Base-by-base conservation (phyloP, 208 protist species). In the Herpetomonas muscarum region DNA sequence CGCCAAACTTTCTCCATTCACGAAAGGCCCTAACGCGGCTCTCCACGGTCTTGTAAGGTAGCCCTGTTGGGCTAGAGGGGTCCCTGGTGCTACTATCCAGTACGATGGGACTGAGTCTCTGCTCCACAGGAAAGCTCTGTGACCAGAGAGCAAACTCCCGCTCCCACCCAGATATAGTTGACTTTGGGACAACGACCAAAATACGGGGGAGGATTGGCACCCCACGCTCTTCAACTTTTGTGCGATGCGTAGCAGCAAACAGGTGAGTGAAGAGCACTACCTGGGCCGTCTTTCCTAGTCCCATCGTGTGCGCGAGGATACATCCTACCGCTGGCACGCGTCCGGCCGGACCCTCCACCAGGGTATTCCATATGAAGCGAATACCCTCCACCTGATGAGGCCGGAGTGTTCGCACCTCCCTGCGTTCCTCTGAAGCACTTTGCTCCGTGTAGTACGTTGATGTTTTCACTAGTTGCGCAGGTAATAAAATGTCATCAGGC, bases 251-350 rank as follows among this genome's bases (percentile, higher is more conserved):
- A 21, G 52, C 30, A 36, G 53, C 50, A 49, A 85, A 87, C n/a
- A 94, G 64, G 48, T 92, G 82, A 7, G 87, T 42, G 34, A 94
- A 94, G 24, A 90, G 52, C 10, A 94, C 64, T 15, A 87, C 85
- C 63, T 94, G 88, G 37, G 70, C 82, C 10, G 88, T 94, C 59
- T 94, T 94, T 25, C 88, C 88, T 6, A 94, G 82, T 21, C 88
- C 88, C 88, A 94, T 94, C 0, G 88, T 89, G 72, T 94, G 88
- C 0, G 88, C 81, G 4, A 94, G 70, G 42, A 94, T 87, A 61
- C 76, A 81, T 22, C 88, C 88, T 19, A 90, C 80, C 3, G 85
- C 70, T 1, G 85, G 88, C 25, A 94, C 88, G 53, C 69, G 52
- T 0, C 82, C 81, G 4, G 81, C 79, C 32, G 88, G 85, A 1